Evolutionary conservation across 495 filamentous ascomycete genomes (phyloP), one percentile per base, ranked within the genome.

Genomic region (Penicillium longicatenatum): DNA sequence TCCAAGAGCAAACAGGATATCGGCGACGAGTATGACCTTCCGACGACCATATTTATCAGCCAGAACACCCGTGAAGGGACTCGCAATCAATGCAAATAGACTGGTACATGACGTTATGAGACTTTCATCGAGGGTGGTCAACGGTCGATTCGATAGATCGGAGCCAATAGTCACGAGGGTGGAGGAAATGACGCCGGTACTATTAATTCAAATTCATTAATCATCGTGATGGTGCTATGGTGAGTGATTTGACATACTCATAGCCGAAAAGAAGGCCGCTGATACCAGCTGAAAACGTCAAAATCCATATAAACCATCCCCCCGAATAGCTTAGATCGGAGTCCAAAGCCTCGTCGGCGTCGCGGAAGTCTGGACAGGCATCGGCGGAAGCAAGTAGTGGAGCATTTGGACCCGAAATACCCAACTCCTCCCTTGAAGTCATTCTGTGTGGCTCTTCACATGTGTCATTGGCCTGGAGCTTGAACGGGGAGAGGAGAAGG

Each of bases 241-340:
- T 52, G 47, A 50, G 41, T 6, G 20, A 29, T 39, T 7, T 17
- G 11, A 65, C 67, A 41, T 68, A 86, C 89, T 82, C 80, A 82
- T 93, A 97, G 57, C 92, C 92, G 73, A 97, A 97, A 2, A 97
- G 71, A 14, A 97, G 78, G 6, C 92, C 92, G 57, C 87, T 91
- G 30, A 97, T 89, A 5, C 90, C 91, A 9, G 92, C 91, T 21
- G 88, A 86, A 50, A 92, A 76, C 2, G 92, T 92, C 14, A 96
- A 75, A 2, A 84, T 71, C 88, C 90, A 94, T 55, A 95, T 78
- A 49, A 84, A 85, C 66, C 71, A 68, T 24, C 70, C 65, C 26
- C 69, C 70, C 19, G 69, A 67, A 44, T 63, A 63, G 21, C 58
- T 44, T 19, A 57, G 49, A 31, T 66, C 59, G n/a, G 54, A 57